Conservation (phyloP, 768 basidiomycete species). For the Phlegmacium glaucopus region DNA sequence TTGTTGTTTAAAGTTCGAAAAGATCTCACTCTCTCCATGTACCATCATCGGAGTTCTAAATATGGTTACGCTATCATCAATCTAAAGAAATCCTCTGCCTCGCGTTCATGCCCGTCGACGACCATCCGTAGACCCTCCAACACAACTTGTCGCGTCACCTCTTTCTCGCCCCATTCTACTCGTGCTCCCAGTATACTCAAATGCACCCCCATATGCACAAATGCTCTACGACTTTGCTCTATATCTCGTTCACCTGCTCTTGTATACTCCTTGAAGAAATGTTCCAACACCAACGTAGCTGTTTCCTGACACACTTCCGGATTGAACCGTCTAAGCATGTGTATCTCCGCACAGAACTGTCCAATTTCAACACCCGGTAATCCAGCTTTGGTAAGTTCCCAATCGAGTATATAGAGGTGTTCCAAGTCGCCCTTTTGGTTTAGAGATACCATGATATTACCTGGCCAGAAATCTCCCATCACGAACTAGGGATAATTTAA, state of each 20-base stretch:
- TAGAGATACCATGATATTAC: constrained; percentile 53
- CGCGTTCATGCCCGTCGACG: constrained; percentile 28
- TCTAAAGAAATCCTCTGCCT: constrained; percentile 14
- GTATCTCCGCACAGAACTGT: constrained; percentile 61
- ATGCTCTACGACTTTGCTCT: constrained; percentile 31
- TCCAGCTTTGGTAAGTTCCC: constrained; percentile 63
- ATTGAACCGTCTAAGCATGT: constrained; percentile 45
- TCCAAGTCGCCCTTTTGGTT: constrained; percentile 31
- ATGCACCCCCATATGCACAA: constrained; percentile 55
- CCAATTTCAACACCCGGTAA: constrained; percentile 56
- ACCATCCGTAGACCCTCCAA: constrained; percentile 46
- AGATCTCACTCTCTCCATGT: neutral
- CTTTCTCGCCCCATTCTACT: constrained; percentile 45
- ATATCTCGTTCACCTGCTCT: constrained; percentile 19
- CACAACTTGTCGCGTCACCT: constrained; percentile 46
- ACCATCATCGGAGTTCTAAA: constrained; percentile 1
- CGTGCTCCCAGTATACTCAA: constrained; percentile 49
- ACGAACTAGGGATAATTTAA: constrained; percentile 30
- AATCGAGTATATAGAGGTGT: constrained; percentile 53
- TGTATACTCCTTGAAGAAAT: constrained; percentile 47
- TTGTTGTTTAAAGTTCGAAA: no score
- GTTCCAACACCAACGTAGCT: constrained; percentile 32
- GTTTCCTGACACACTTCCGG: constrained; percentile 32
- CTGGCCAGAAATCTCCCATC: constrained; percentile 79
- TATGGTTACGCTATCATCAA: constrained; percentile 26